These are phyloP conservation scores for Capsicum rhomboideum DNA, from an alignment of 257 asterid species.

Conservation along the genomic window DNA sequence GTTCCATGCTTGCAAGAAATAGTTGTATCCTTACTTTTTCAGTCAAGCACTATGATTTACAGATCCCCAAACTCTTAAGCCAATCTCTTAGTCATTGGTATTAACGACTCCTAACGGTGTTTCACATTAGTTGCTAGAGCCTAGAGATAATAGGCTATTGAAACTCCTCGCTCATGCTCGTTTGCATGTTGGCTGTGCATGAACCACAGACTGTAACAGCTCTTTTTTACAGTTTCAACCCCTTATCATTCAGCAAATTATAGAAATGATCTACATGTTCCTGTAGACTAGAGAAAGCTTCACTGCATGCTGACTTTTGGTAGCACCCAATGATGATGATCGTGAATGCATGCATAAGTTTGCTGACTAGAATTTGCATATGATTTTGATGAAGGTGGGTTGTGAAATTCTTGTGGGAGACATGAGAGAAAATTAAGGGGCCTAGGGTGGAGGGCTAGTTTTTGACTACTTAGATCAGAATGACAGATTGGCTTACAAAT, in stretches of 20 bases:
- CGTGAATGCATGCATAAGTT: not conserved
- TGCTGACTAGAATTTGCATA: not conserved
- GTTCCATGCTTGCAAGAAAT: slow-evolving; percentile 1
- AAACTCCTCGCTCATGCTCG: not conserved
- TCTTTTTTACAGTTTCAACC: not conserved
- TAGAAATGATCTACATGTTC: not conserved
- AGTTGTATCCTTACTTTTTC: not conserved
- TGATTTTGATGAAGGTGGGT: not conserved
- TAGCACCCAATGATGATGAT: not conserved
- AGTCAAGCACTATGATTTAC: not conserved
- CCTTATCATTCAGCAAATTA: not conserved
- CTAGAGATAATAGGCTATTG: not conserved
- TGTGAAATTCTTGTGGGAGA: not conserved
- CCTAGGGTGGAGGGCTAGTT: not conserved
- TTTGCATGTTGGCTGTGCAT: not conserved
- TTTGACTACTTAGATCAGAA: not conserved
- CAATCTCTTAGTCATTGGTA: not conserved
- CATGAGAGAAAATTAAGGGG: not conserved
- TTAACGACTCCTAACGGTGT: not conserved
- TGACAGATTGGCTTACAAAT: not conserved
- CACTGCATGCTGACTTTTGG: not conserved
- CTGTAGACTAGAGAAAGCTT: not conserved
- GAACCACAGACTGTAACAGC: not conserved
- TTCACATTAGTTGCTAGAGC: not conserved
- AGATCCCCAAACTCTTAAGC: not conserved